Evolutionary conservation across 768 basidiomycete species (phyloP).

Genomic region (Boletus huronensis): DNA sequence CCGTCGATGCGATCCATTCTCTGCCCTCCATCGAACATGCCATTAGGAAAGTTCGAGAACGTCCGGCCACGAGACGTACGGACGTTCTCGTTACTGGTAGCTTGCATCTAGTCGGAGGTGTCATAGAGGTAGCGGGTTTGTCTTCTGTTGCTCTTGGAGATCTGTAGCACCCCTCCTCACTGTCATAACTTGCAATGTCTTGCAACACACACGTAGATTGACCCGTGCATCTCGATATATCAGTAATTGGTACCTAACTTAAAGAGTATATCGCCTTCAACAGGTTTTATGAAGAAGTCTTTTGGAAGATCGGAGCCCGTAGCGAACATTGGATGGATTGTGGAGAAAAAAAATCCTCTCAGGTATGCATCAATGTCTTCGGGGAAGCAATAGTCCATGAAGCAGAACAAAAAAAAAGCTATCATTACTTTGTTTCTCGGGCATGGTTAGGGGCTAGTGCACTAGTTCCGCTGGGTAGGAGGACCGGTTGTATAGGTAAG

Average conservation of each 20-base stretch:
- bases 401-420: neutral
- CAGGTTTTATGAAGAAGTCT: slow-evolving; percentile 20
- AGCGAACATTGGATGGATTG: neutral
- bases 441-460: neutral
- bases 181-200: neutral
- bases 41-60: slow-evolving; percentile 54
- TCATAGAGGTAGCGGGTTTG: slow-evolving; percentile 86
- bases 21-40: slow-evolving; percentile 89
- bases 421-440: neutral
- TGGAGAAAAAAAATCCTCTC: neutral
- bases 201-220: neutral
- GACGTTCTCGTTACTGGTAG: slow-evolving; percentile 90
- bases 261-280: slow-evolving; percentile 34
- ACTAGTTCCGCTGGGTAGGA: slow-evolving; percentile 38
- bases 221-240: slow-evolving; percentile 1
- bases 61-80: slow-evolving; percentile 32
- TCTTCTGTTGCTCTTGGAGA: slow-evolving; percentile 61
- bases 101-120: slow-evolving; percentile 89
- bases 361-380: neutral
- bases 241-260: slow-evolving; percentile 6
- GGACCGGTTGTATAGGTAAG: slow-evolving; percentile 69
- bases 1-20: slow-evolving; percentile 64
- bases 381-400: neutral
- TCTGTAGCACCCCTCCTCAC: slow-evolving; percentile 5
- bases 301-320: neutral